Percentiles rank a stretch among this genome's conserved stretches.
Evolutionary conservation across 2,329 filamentous ascomycete genomes (phyloP).

Genomic region (Nemania diffusa): DNA sequence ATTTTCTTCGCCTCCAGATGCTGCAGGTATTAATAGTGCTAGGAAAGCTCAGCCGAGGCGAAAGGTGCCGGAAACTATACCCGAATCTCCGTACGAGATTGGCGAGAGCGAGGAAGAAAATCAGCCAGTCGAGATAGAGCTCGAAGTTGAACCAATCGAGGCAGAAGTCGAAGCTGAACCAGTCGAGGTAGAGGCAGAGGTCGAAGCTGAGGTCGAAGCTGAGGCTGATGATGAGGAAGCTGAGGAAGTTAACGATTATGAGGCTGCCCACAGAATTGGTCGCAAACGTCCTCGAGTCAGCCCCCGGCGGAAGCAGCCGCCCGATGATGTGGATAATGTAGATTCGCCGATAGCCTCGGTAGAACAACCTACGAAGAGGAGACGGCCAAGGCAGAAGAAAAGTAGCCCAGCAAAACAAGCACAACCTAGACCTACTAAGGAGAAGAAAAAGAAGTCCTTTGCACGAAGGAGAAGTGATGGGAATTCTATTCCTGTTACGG

Average conservation of each 20-base stretch:
- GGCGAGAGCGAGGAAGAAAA: constrained; percentile 42
- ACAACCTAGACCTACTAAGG: constrained; percentile 47
- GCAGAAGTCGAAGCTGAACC: constrained; percentile 17
- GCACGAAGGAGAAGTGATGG: constrained; percentile 43
- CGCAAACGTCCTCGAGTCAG: constrained; percentile 57
- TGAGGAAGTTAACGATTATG: constrained; percentile 56
- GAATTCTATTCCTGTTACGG: constrained; percentile 63
- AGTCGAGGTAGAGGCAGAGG: too few relatives aligned
- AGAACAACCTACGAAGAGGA: constrained; percentile 50
- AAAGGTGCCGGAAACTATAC: constrained; percentile 31
- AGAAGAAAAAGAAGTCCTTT: constrained; percentile 38
- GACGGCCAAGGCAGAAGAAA: constrained; percentile 48
- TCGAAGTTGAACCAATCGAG: constrained; percentile 6
- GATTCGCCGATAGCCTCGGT: constrained; percentile 51
- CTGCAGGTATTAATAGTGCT: constrained; percentile 44
- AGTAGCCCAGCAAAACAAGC: constrained; percentile 58
- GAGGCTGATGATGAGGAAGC: constrained; percentile 50
- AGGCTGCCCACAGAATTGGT: constrained; percentile 56
- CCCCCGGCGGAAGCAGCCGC: constrained; percentile 51
- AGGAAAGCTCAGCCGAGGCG: constrained; percentile 44
- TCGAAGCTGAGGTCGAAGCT: too few relatives aligned
- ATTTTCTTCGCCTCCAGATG: constrained; percentile 46
- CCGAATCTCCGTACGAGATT: constrained; percentile 33
- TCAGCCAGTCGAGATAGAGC: constrained; percentile 9
- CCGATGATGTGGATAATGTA: constrained; percentile 53